Percentiles rank a stretch among this genome's conserved stretches.
phyloP scores from a whole-genome alignment of 2,329 filamentous ascomycete species.

The Penicillium griseofulvum region DNA sequence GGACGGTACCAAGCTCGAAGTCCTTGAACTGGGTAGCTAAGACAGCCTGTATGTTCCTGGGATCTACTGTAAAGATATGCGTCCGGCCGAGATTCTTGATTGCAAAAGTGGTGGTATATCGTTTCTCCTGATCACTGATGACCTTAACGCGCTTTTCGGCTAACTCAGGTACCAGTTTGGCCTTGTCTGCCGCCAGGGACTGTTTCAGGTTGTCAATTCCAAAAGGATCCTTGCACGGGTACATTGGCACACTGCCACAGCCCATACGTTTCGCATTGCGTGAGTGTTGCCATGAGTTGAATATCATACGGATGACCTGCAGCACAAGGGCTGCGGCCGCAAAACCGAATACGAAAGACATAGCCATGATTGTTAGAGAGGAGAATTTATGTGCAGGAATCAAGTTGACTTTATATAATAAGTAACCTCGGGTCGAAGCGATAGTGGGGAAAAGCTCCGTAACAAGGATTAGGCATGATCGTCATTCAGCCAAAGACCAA shows the following conservation, averaged over 20 bases:
- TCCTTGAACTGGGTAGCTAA: conserved; percentile 79
- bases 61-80: conserved; percentile 34
- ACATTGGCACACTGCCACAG: conserved; percentile 25
- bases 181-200: conserved; percentile 25
- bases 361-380: conserved; percentile 10
- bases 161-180: conserved; percentile 22
- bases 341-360: conserved; percentile 22
- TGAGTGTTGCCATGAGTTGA: conserved; percentile 26
- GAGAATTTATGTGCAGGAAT: not conserved
- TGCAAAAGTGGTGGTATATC: conserved; percentile 27
- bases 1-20: conserved; percentile 73
- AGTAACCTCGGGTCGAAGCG: not conserved
- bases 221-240: conserved; percentile 27
- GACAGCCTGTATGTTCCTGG: conserved; percentile 75
- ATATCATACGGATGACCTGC: conserved; percentile 21
- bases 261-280: conserved; percentile 26
- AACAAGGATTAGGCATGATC: not conserved
- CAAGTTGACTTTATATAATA: conserved; percentile 2
- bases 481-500: not conserved
- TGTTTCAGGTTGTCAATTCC: conserved; percentile 27
- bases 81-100: conserved; percentile 26
- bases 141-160: conserved; percentile 17
- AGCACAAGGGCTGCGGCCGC: conserved; percentile 25
- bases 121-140: conserved; percentile 24
- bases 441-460: not conserved